Percentiles rank a stretch among this genome's conserved stretches.
Evolutionary conservation across 768 basidiomycete genomes (phyloP).

Genomic region (Xerocomus brunneocitrinus): DNA sequence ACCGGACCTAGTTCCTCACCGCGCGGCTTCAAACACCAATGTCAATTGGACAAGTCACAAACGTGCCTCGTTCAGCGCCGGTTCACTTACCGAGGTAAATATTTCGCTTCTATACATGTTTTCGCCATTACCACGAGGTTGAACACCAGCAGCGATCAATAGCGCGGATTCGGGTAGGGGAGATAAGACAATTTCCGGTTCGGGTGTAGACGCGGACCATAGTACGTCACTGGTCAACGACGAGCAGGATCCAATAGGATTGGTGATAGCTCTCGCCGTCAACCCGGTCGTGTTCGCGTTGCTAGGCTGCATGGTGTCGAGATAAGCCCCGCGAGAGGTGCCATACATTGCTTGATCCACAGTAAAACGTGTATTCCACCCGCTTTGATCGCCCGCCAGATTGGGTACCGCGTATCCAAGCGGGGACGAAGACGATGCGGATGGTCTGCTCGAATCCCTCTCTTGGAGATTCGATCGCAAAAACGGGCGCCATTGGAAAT

Average conservation of each 20-base stretch:
- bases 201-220: conserved; percentile 16
- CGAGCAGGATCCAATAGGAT: conserved; percentile 1
- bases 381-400: conserved; percentile 15
- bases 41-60: conserved; percentile 1
- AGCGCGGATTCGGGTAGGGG: conserved; percentile 18
- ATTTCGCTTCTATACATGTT: conserved; percentile 5
- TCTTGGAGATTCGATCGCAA: conserved; percentile 23
- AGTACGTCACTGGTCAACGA: conserved; percentile 16
- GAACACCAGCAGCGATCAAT: conserved; percentile 3
- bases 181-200: conserved; percentile 26
- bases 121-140: conserved; percentile 17
- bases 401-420: conserved; percentile 5
- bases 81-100: conserved; percentile 16
- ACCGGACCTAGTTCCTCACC: neutral
- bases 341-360: conserved; percentile 8
- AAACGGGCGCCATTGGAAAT: conserved; percentile 58
- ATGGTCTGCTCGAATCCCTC: neutral
- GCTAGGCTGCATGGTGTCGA: conserved; percentile 5
- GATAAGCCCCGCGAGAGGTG: conserved; percentile 10
- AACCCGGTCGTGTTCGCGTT: conserved; percentile 2
- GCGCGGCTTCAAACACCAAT: conserved; percentile 10
- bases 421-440: neutral
- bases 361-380: conserved; percentile 9
- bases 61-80: conserved; percentile 1
- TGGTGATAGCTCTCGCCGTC: neutral